Conservation (phyloP, 2,329 filamentous ascomycete genomes). For the Endoconidiophora laricicola region DNA sequence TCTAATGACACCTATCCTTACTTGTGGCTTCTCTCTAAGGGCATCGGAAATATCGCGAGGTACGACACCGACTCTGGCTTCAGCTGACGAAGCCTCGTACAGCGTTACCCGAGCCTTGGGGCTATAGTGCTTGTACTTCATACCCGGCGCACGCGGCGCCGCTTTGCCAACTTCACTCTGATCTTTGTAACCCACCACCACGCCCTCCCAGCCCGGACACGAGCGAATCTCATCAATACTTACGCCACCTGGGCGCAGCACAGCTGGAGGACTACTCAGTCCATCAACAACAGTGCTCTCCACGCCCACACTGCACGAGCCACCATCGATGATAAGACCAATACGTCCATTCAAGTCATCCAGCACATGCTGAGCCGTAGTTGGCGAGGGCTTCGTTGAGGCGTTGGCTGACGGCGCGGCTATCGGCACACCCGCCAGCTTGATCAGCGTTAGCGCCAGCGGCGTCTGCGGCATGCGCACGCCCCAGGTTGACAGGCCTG, state of each 20-base stretch:
- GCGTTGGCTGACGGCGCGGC: conserved; percentile 91
- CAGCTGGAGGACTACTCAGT: conserved; percentile 59
- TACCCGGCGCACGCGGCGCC: conserved; percentile 76
- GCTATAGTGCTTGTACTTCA: conserved; percentile 99
- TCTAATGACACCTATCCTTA: conserved; percentile 34
- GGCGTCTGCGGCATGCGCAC: conserved; percentile 68
- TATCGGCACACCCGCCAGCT: conserved; percentile 58
- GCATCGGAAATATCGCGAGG: conserved; percentile 20
- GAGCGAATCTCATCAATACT: conserved; percentile 60
- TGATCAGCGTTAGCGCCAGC: conserved; percentile 77
- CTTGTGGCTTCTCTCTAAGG: conserved; percentile 15
- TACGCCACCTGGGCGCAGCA: conserved; percentile 76
- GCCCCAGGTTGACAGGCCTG: conserved; percentile 69
- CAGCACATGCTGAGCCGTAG: conserved; percentile 72
- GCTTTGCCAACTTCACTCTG: conserved; percentile 43
- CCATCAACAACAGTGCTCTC: conserved; percentile 97
- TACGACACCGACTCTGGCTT: conserved; percentile 22
- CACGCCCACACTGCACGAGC: conserved; percentile 71
- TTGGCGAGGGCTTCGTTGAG: conserved; percentile 83
- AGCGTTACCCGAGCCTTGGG: conserved; percentile 74
- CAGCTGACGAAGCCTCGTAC: conserved; percentile 43
- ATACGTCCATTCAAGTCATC: conserved; percentile 74
- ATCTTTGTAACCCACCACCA: conserved; percentile 65
- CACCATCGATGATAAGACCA: conserved; percentile 76
- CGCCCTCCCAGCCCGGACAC: conserved; percentile 67